phyloP scores from a whole-genome alignment of 148 eudicot species.

The Dianthus caryophyllus region DNA sequence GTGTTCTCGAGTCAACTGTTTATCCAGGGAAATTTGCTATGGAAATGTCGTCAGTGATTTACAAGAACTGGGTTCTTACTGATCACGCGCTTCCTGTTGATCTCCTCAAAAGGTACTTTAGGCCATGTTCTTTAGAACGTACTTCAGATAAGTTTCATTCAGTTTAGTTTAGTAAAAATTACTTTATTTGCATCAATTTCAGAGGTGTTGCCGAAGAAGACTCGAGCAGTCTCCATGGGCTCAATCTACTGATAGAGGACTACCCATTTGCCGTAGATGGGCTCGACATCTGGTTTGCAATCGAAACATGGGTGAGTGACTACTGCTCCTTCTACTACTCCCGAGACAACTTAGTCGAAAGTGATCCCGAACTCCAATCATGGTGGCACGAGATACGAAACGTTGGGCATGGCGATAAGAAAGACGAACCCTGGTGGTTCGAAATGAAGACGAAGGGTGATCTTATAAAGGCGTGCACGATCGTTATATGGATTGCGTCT shows the following conservation, averaged over 20 bases:
- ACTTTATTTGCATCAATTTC: constrained; percentile 17
- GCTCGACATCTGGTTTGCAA: constrained; percentile 74
- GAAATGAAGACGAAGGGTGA: constrained; percentile 42
- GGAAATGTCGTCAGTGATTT: constrained; percentile 66
- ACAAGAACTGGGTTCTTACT: constrained; percentile 60
- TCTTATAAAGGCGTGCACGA: constrained; percentile 47
- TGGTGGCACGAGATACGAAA: constrained; percentile 62
- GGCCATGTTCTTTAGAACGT: neutral
- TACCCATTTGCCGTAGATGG: constrained; percentile 85
- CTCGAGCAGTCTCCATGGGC: constrained; percentile 47
- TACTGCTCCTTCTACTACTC: constrained; percentile 61
- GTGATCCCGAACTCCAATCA: constrained; percentile 65
- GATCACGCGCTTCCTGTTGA: constrained; percentile 72
- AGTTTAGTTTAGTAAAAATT: too few relatives aligned
- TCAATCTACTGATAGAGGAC: constrained; percentile 62
- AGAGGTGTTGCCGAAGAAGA: constrained; percentile 69
- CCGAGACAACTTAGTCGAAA: constrained; percentile 31
- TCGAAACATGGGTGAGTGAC: constrained; percentile 60
- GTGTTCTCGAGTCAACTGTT: constrained; percentile 65
- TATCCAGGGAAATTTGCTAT: constrained; percentile 61
- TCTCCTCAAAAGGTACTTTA: constrained; percentile 57
- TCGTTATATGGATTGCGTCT: constrained; percentile 72
- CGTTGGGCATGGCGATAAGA: constrained; percentile 65
- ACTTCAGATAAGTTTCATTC: too few relatives aligned
- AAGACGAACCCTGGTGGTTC: constrained; percentile 68